Conservation (phyloP, 2,329 filamentous ascomycete genomes). For the Colletotrichum destructivum region DNA sequence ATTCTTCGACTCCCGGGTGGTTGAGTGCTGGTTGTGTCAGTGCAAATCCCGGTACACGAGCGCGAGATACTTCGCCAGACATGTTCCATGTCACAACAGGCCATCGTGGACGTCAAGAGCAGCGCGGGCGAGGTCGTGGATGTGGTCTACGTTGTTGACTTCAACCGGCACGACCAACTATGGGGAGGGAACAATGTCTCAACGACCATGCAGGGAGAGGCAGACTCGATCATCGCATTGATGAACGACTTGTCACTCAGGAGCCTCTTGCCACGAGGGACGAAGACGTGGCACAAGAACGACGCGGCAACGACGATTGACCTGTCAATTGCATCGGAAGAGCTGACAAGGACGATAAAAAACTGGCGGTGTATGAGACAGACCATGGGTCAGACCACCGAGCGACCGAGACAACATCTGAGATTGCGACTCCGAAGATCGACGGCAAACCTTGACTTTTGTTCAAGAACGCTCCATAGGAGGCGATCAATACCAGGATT, state of each 20-base stretch:
- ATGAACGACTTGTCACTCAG: conserved; percentile 54
- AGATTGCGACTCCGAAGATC: conserved; percentile 37
- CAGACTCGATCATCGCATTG: conserved; percentile 53
- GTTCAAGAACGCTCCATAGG: conserved; percentile 49
- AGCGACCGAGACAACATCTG: conserved; percentile 50
- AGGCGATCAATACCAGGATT: conserved; percentile 43
- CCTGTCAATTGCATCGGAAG: conserved; percentile 46
- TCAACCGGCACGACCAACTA: conserved; percentile 44
- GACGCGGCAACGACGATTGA: conserved; percentile 47
- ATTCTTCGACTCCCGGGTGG: background rate
- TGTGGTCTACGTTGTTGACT: conserved; percentile 41
- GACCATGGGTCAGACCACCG: conserved; percentile 51
- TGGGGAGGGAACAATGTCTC: conserved; percentile 44
- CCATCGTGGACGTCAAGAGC: background rate
- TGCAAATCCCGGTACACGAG: background rate
- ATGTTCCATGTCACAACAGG: background rate
- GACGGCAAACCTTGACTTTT: conserved; percentile 39
- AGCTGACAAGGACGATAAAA: conserved; percentile 42
- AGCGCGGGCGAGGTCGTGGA: background rate
- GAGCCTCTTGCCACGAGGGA: conserved; percentile 52
- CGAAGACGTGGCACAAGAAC: conserved; percentile 51
- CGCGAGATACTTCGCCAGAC: conserved; percentile 10
- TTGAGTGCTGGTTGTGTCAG: conserved; percentile 5
- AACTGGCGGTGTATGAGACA: conserved; percentile 41
- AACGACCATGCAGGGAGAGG: conserved; percentile 51